phyloP scores from a whole-genome alignment of 805 yeast species.

The Wickerhamomyces sydowiorum region DNA sequence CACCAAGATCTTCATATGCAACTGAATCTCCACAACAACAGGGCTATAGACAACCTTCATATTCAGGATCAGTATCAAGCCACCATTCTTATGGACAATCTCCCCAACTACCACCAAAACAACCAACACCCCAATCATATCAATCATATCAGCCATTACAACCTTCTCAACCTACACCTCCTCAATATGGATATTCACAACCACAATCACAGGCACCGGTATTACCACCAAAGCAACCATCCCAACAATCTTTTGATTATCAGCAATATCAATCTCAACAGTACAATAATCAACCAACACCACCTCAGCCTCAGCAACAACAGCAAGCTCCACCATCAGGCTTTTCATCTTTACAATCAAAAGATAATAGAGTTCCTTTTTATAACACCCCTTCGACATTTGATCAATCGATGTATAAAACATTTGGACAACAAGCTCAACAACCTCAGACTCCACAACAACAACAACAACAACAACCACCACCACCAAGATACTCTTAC shows the following conservation, averaged over 20 bases:
- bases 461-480: not conserved
- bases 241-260: slow-evolving; percentile 3
- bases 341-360: slow-evolving; percentile 3
- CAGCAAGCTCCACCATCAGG: slow-evolving; percentile 3
- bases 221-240: slow-evolving; percentile 9
- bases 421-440: slow-evolving; percentile 4
- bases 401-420: slow-evolving; percentile 40
- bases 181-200: slow-evolving; percentile 1
- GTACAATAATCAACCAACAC: slow-evolving; percentile 1
- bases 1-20: slow-evolving; percentile 13
- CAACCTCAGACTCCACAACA: slow-evolving; percentile 4
- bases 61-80: slow-evolving; percentile 4
- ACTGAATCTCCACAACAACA: not conserved
- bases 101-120: slow-evolving; percentile 5
- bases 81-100: slow-evolving; percentile 2
- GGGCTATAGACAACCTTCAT: slow-evolving; percentile 9
- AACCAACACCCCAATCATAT: not conserved
- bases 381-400: slow-evolving; percentile 47
- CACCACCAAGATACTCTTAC: slow-evolving; percentile 10
- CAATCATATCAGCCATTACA: slow-evolving; percentile 5
- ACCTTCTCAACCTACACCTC: slow-evolving; percentile 19
- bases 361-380: slow-evolving; percentile 30
- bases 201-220: slow-evolving; percentile 13
- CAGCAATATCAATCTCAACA: not conserved
- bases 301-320: too few species aligned